Evolutionary conservation across 257 asterid genomes (phyloP), one percentile per base, ranked within the genome.

Genomic region (Nicotiana attenuata): DNA sequence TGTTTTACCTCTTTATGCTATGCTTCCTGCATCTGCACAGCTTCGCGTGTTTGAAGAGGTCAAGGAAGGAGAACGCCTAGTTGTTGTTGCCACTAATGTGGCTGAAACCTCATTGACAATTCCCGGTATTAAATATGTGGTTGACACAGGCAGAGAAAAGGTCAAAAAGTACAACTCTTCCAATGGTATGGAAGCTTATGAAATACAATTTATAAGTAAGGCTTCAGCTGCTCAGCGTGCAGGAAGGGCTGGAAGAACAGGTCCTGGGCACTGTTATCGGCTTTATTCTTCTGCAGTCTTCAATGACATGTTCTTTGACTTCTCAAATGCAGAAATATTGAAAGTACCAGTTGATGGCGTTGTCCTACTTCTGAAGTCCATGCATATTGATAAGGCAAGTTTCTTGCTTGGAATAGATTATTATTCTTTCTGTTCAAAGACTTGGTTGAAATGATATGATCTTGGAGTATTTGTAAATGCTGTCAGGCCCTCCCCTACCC

Each of bases 161-260:
- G 92, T 90, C 65, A 96, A 96, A 91, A 91, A 85, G 61, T 96
- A 92, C 84, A 91, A 92, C 90, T 85, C 94, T 80, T 86, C 91
- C 16, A 96, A 84, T 24, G 99, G 98, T 68, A 92, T 96, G 93
- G 99, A 92, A 83, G 82, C 92, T 19, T 96, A 86, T 84, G 97
- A 94, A 81, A 83, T 94, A 80, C 97, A 96, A 81, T 96, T 98
- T 97, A 94, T 96, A 85, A 96, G 99, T 83, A 93, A 94, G 89
- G 99, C 99, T 78, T 96, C 99, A 81, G 99, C 98, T 4, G 80
- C 96, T 65, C 99, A 96, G 87, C 97, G 99, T 76, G 91, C 98
- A 2, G 99, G 99, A 80, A 88, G 98, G 85, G 97, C 99, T 82
- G 99, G 98, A 85, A 90, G 99, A 86, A 96, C 97, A 41, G 97